Evolutionary conservation across 306 rosid species (phyloP), one percentile per base, ranked within the genome.

Genomic region (Vigna mungo): DNA sequence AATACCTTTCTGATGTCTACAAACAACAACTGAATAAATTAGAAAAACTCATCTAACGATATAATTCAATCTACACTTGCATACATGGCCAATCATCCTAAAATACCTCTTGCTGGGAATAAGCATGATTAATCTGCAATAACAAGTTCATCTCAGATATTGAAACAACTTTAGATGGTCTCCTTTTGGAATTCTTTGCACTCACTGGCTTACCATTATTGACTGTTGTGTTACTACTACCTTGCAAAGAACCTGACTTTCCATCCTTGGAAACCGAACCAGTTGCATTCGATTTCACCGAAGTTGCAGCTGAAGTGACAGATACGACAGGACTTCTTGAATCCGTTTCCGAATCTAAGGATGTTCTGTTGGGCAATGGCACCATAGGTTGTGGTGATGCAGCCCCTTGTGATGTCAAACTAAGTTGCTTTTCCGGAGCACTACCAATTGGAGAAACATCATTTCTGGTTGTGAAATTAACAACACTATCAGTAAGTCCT

Each of bases 121-220:
- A 81, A 46, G 74, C 82, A 49, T 69, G 92, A 63, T 81, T 85
- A 20, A 32, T 87, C 75, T 82, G 77, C 77, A 90, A 85, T 80
- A 83, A 14, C 30, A 71, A 72, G 75, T 92, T 86, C 99, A 95
- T 92, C 78, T 89, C 93, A 3, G 96, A 86, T 60, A 95, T 65
- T 13, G 97, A 36, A 83, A 92, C 86, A 37, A 89, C 82, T 51
- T 61, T 85, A 59, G 87, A 80, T 7, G 81, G 76, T 43, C 81
- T 89, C 68, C 48, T 82, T 76, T 60, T 79, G 17, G 86, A 79
- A 81, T 18, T 84, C 66, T 84, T 80, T 36, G 74, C 32, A 20
- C 71, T 62, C 51, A 6, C 18, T 4, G 86, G 37, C 72, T 87
- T 74, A 59, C 4, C 52, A 11, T 78, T 77, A 62, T 54, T 69